Evolutionary conservation across 2,329 filamentous ascomycete genomes (phyloP).

Genomic region (Simplicillium aogashimaense): DNA sequence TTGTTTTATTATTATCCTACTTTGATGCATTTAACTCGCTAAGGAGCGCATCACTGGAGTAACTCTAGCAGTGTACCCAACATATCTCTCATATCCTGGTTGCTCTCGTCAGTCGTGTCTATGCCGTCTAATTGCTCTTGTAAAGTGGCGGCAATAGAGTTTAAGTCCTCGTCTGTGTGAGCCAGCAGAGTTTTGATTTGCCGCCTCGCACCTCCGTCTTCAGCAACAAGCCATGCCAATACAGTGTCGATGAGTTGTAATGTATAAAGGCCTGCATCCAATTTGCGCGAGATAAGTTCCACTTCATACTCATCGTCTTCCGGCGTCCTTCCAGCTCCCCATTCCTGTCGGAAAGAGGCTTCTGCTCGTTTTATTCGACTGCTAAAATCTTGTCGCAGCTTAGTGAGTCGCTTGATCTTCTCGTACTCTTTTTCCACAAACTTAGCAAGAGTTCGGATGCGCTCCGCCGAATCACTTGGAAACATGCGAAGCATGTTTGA

Average conservation of each 20-base stretch:
- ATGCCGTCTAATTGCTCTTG: slow-evolving; percentile 45
- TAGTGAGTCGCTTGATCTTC: slow-evolving; percentile 66
- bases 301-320: slow-evolving; percentile 45
- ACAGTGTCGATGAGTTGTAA: slow-evolving; percentile 78
- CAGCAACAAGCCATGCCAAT: slow-evolving; percentile 82
- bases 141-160: slow-evolving; percentile 55
- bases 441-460: slow-evolving; percentile 82
- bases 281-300: slow-evolving; percentile 63
- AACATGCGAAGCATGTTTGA: slow-evolving; percentile 70
- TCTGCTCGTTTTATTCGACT: slow-evolving; percentile 44
- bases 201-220: slow-evolving; percentile 66
- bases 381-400: slow-evolving; percentile 62
- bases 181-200: slow-evolving; percentile 55
- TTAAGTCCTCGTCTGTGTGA: slow-evolving; percentile 57
- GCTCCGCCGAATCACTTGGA: slow-evolving; percentile 64
- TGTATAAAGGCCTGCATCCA: slow-evolving; percentile 78
- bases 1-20: slow-evolving; percentile 11
- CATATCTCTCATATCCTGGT: slow-evolving; percentile 48
- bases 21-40: no score
- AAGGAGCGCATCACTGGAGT: slow-evolving; percentile 20
- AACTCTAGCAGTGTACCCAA: slow-evolving; percentile 41
- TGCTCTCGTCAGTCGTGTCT: slow-evolving; percentile 47
- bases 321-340: slow-evolving; percentile 1
- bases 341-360: slow-evolving; percentile 34
- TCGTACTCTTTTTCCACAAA: slow-evolving; percentile 93